These are phyloP conservation scores for Cucurbitaria berberidis DNA, from an alignment of 2,329 filamentous ascomycete genomes.

Conservation along the genomic window DNA sequence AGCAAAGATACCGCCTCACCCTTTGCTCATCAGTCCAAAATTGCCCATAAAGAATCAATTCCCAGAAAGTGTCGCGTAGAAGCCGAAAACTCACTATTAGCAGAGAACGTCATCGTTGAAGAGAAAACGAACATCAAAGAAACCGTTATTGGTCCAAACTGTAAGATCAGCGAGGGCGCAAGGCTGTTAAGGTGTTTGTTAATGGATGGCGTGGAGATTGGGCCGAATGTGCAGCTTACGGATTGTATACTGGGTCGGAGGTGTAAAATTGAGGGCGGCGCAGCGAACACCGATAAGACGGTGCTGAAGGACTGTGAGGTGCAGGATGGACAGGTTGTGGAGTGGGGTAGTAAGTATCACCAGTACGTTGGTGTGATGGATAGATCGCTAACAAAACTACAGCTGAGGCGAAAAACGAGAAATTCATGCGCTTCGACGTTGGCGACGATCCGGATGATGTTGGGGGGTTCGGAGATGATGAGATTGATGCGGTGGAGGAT, in stretches of 20 bases:
- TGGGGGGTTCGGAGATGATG: conserved; percentile 30
- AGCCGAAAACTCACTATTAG: conserved; percentile 80
- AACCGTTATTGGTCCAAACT: conserved; percentile 84
- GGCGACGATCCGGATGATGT: conserved; percentile 47
- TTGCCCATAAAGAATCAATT: conserved; percentile 82
- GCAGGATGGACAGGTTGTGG: conserved; percentile 81
- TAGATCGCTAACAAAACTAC: conserved; percentile 4
- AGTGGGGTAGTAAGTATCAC: conserved; percentile 67
- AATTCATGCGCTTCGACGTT: conserved; percentile 62
- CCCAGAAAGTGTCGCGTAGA: conserved; percentile 83
- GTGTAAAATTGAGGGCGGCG: conserved; percentile 81
- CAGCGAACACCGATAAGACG: conserved; percentile 54
- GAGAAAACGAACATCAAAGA: conserved; percentile 94
- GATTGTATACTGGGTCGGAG: conserved; percentile 85
- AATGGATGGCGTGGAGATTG: conserved; percentile 90
- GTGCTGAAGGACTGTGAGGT: conserved; percentile 89
- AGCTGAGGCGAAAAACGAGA: conserved; percentile 65
- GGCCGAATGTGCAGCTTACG: conserved; percentile 81
- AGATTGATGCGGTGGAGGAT: conserved; percentile 14
- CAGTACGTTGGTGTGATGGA: not conserved
- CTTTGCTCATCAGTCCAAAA: conserved; percentile 78
- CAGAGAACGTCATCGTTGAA: conserved; percentile 86
- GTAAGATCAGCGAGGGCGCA: conserved; percentile 83
- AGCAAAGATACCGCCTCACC: conserved; percentile 63
- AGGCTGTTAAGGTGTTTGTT: conserved; percentile 85